Percentiles rank a stretch among this genome's conserved stretches.
Evolutionary conservation across 2,329 filamentous ascomycete genomes (phyloP).

Genomic region (Sphaerulina populicola): DNA sequence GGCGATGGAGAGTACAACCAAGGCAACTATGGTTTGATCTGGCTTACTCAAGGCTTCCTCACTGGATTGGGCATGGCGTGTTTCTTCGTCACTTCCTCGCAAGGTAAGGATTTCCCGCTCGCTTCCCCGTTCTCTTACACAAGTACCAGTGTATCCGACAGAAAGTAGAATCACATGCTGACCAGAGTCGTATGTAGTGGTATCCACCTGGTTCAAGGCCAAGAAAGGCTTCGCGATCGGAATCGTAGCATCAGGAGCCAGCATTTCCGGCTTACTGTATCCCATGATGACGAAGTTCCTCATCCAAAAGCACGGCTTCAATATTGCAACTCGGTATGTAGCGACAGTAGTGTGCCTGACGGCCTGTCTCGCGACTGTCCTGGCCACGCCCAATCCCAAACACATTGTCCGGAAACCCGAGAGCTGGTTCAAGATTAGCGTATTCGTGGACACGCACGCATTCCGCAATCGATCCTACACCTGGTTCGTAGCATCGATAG

Average conservation of each 20-base stretch:
- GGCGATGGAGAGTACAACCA: slow-evolving; percentile 32
- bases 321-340: slow-evolving; percentile 38
- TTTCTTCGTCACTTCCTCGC: slow-evolving; percentile 45
- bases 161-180: background rate
- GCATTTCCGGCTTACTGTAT: slow-evolving; percentile 37
- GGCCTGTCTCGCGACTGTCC: slow-evolving; percentile 37
- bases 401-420: slow-evolving; percentile 35
- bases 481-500: slow-evolving; percentile 40
- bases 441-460: slow-evolving; percentile 38
- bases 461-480: slow-evolving; percentile 38
- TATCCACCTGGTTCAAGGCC: slow-evolving; percentile 44
- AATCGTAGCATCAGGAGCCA: slow-evolving; percentile 45
- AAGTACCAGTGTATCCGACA: no score
- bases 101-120: slow-evolving; percentile 33
- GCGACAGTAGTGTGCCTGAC: slow-evolving; percentile 37
- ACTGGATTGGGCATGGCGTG: slow-evolving; percentile 46
- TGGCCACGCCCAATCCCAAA: slow-evolving; percentile 39
- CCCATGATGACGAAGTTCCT: slow-evolving; percentile 42
- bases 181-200: slow-evolving; percentile 31
- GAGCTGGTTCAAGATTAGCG: slow-evolving; percentile 33
- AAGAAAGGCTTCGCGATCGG: slow-evolving; percentile 43
- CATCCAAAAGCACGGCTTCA: slow-evolving; percentile 39
- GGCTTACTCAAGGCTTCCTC: slow-evolving; percentile 43
- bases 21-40: slow-evolving; percentile 39
- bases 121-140: background rate